These are phyloP conservation scores for Echinosophora koreensis DNA, from an alignment of 306 rosid genomes.

Conservation along the genomic window DNA sequence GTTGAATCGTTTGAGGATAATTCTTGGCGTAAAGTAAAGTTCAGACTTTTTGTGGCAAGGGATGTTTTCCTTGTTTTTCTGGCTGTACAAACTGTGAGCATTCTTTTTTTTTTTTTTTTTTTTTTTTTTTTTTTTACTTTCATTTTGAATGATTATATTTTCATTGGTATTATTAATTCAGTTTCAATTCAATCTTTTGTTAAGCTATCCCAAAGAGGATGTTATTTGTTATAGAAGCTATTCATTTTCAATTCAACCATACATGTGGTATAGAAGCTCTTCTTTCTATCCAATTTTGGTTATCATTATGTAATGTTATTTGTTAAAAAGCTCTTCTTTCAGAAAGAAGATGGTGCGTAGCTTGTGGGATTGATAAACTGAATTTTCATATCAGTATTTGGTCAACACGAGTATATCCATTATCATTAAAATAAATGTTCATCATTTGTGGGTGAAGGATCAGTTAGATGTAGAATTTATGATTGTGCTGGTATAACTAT, in stretches of 20 bases:
- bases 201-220: conserved; percentile 11
- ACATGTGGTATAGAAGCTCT: conserved; percentile 24
- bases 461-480: conserved; percentile 25
- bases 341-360: conserved; percentile 4
- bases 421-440: neutral
- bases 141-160: conserved; percentile 11
- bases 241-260: conserved; percentile 9
- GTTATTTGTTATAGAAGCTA: neutral
- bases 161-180: conserved; percentile 21
- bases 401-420: conserved; percentile 14
- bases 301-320: conserved; percentile 24
- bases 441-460: neutral
- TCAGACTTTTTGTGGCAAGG: conserved; percentile 93
- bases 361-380: conserved; percentile 3
- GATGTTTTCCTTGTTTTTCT: conserved; percentile 95
- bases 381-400: conserved; percentile 5
- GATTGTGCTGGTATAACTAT: conserved; percentile 16
- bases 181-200: conserved; percentile 29
- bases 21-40: conserved; percentile 88
- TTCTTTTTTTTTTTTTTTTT: conserved; percentile 26
- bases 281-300: conserved; percentile 3
- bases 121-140: conserved; percentile 21
- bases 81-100: conserved; percentile 96
- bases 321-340: neutral
- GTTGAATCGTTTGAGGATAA: conserved; percentile 85